These are phyloP conservation scores for Priceomyces haplophilus DNA, from an alignment of 805 yeast species.

Conservation along the genomic window DNA sequence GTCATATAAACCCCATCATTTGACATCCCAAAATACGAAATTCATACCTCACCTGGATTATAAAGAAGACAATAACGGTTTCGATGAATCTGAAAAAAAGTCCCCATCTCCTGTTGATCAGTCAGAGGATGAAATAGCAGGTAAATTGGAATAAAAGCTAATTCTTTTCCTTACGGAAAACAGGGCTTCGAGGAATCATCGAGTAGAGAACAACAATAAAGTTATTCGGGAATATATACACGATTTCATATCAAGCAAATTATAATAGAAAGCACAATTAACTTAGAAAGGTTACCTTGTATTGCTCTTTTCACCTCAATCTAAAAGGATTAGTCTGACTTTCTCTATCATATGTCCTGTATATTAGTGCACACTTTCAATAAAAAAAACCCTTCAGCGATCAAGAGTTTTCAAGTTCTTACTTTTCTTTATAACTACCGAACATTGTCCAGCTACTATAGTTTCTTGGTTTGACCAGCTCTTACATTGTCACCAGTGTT, in stretches of 20 bases:
- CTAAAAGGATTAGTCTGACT: too few relatives aligned
- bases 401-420: background rate
- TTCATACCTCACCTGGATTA: constrained; percentile 1
- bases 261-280: background rate
- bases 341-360: too few relatives aligned
- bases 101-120: constrained; percentile 1
- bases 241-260: background rate
- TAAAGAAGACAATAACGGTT: constrained; percentile 4
- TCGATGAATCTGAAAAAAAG: constrained; percentile 4
- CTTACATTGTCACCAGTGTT: background rate
- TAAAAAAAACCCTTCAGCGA: background rate
- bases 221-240: background rate
- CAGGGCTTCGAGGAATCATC: background rate
- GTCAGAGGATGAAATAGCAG: constrained; percentile 28
- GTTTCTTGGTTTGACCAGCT: constrained; percentile 19
- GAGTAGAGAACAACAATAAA: background rate
- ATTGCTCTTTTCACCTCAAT: too few relatives aligned
- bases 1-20: constrained; percentile 9
- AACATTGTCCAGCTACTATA: constrained; percentile 6
- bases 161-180: background rate
- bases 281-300: too few relatives aligned
- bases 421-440: constrained; percentile 3
- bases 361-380: background rate
- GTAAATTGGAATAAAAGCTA: constrained; percentile 28
- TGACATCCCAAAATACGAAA: constrained; percentile 1